Percentiles rank a stretch among this genome's conserved stretches.
Evolutionary conservation across 2,329 filamentous ascomycete species (phyloP).

Genomic region (Beauveria sp.): DNA sequence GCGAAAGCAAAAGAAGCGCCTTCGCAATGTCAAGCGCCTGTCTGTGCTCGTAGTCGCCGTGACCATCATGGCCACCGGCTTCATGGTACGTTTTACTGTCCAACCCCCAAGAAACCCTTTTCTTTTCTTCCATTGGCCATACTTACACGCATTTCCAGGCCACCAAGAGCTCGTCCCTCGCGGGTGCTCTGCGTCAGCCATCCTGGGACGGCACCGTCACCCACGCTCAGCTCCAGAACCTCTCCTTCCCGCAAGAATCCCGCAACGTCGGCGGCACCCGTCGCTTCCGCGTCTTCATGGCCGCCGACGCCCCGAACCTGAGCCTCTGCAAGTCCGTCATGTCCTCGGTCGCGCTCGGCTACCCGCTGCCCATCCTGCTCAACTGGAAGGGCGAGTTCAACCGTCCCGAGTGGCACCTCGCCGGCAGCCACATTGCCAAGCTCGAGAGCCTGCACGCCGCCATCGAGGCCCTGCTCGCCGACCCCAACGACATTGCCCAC

Average conservation of each 20-base stretch:
- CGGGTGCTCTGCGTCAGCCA: not conserved
- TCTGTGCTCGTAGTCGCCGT: conserved; percentile 7
- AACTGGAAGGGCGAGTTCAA: conserved; percentile 33
- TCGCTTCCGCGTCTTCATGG: conserved; percentile 30
- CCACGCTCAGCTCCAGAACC: conserved; percentile 3
- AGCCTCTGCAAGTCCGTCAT: conserved; percentile 32
- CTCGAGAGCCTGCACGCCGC: conserved; percentile 26
- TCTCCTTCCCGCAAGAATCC: conserved; percentile 1
- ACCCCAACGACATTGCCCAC: conserved; percentile 13
- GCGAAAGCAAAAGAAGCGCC: conserved; percentile 7
- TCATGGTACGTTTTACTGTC: not conserved
- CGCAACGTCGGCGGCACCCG: conserved; percentile 14
- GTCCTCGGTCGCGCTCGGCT: conserved; percentile 30
- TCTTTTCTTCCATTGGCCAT: not conserved
- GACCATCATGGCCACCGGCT: conserved; percentile 9
- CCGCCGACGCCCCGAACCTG: conserved; percentile 27
- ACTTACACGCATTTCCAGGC: not conserved
- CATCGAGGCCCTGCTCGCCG: conserved; percentile 21
- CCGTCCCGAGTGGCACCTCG: conserved; percentile 28
- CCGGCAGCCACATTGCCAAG: conserved; percentile 31
- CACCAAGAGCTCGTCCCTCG: not conserved
- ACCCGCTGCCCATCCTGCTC: conserved; percentile 28
- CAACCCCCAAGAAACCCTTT: too few relatives aligned
- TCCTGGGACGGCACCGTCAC: conserved; percentile 10
- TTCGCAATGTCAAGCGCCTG: conserved; percentile 8